Conservation (phyloP, 176 grass and related monocot species). For the Raddia distichophylla region DNA sequence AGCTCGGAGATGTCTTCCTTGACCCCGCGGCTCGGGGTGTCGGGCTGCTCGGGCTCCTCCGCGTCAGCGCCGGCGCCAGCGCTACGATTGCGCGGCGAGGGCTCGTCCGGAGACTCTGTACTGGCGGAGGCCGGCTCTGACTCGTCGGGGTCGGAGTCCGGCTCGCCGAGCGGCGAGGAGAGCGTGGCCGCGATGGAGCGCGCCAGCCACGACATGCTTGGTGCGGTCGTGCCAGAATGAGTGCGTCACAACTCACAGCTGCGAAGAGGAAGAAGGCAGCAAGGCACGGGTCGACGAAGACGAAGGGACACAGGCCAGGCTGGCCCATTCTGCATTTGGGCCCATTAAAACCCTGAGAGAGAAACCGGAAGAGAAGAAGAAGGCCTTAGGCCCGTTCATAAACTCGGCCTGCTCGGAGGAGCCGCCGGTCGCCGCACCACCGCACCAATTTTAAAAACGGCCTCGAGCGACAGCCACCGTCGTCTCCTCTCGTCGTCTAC, state of each 20-base stretch:
- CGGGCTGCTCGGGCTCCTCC: conserved; percentile 49
- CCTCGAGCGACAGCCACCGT: too few relatives aligned
- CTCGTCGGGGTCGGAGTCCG: conserved; percentile 41
- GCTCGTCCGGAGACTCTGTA: not conserved
- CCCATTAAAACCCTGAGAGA: not conserved
- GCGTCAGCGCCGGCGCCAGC: not conserved
- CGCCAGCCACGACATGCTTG: conserved; percentile 65
- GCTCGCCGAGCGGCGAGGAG: conserved; percentile 51
- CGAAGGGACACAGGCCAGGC: not conserved
- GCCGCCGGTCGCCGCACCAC: too few relatives aligned
- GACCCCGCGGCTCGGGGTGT: conserved; percentile 54
- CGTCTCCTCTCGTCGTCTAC: too few relatives aligned
- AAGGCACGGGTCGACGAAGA: not conserved
- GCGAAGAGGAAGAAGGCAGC: not conserved
- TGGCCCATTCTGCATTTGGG: not conserved
- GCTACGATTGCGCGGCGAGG: conserved; percentile 9
- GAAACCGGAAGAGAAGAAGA: too few relatives aligned
- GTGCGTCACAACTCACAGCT: not conserved
- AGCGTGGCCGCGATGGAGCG: conserved; percentile 64
- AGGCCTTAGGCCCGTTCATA: too few relatives aligned
- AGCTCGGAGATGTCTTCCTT: conserved; percentile 78
- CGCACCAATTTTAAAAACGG: not conserved
- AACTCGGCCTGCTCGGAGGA: too few relatives aligned
- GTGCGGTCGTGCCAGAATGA: not conserved
- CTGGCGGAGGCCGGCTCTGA: not conserved